Evolutionary conservation across 2,329 filamentous ascomycete species (phyloP), one percentile per base, ranked within the genome.

Genomic region (Hansfordia pulvinata): DNA sequence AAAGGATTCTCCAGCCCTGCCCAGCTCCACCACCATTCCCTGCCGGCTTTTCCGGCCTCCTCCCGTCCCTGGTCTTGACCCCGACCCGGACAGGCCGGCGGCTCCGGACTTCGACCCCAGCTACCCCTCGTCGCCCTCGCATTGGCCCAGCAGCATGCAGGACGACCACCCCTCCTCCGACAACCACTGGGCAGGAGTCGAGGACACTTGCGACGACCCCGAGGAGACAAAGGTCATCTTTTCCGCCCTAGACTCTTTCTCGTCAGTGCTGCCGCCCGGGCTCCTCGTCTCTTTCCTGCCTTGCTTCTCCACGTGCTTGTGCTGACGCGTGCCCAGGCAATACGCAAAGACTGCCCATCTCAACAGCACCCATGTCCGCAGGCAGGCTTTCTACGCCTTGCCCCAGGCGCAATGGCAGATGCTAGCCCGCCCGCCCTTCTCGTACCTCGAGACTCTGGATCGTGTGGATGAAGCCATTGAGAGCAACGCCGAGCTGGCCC

Each of bases 371-470:
- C 88, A 96, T 51, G 67, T 86, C 11, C 77, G 90, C 13, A 76
- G 92, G 16, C 85, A 90, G 51, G 79, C 84, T 10, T 94, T 98
- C 54, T 98, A 96, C 50, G 81, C 85, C 7, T 64, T 98, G 5
- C 84, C 88, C 2, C 73, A 77, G 31, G 60, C 67, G 2, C 86
- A 98, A 49, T 90, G 84, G 75, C 69, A 80, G 43, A 66, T 93
- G 45, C 69, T 98, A 1, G 76, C 84, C 0, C 67, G 67, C 4
- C 75, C 81, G 1, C 88, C 86, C 0, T 92, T 96, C 58, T 80
- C 74, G 31, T 74, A 90, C 28, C 66, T 93, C 6, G 72, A 85
- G 19, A 83, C 75, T 1, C 69, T 98, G 19, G 69, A 78, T 37
- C 68, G 67, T 25, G 70, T 92, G 9, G 92, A 98, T 44, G 72